phyloP scores from a whole-genome alignment of 768 basidiomycete genomes.

The Glaciozyma antarctica region DNA sequence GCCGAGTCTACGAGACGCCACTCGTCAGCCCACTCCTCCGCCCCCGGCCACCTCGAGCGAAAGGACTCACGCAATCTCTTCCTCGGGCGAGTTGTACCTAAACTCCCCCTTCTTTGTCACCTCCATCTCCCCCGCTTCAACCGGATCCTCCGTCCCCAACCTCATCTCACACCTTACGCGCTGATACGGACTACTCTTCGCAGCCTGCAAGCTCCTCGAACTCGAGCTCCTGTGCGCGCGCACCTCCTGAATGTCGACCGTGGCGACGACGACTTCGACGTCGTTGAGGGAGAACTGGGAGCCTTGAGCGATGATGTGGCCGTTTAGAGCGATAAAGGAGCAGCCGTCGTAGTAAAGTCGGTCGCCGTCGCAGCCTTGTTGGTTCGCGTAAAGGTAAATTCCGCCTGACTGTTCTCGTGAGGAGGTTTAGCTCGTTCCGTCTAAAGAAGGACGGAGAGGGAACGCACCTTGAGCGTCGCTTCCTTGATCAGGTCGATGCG shows the following conservation, averaged over 20 bases:
- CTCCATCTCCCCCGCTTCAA: constrained; percentile 46
- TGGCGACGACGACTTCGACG: constrained; percentile 92
- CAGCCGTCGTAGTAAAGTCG: constrained; percentile 96
- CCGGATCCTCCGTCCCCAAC: constrained; percentile 58
- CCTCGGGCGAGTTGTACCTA: constrained; percentile 76
- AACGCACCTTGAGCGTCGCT: constrained; percentile 75
- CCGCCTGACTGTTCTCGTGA: constrained; percentile 63
- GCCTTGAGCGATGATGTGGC: constrained; percentile 82
- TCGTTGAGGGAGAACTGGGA: constrained; percentile 92
- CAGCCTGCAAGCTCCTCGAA: constrained; percentile 84
- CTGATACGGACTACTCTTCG: constrained; percentile 60
- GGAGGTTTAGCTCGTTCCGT: not conserved
- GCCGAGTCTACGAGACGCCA: constrained; percentile 58
- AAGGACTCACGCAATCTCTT: constrained; percentile 84
- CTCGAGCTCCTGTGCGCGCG: constrained; percentile 68
- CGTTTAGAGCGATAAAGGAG: constrained; percentile 91
- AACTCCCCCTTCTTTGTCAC: constrained; percentile 50
- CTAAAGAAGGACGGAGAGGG: too few relatives aligned
- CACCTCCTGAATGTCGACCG: constrained; percentile 93
- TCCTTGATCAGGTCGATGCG: constrained; percentile 93
- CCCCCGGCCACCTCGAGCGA: too few relatives aligned
- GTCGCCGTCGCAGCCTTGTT: constrained; percentile 98
- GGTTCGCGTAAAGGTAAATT: constrained; percentile 94
- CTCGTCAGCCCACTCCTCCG: not conserved
- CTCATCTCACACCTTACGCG: constrained; percentile 68